Evolutionary conservation across 805 yeast species (phyloP), one percentile per base, ranked within the genome.

Genomic region (Monosporozyma yasuniensis): DNA sequence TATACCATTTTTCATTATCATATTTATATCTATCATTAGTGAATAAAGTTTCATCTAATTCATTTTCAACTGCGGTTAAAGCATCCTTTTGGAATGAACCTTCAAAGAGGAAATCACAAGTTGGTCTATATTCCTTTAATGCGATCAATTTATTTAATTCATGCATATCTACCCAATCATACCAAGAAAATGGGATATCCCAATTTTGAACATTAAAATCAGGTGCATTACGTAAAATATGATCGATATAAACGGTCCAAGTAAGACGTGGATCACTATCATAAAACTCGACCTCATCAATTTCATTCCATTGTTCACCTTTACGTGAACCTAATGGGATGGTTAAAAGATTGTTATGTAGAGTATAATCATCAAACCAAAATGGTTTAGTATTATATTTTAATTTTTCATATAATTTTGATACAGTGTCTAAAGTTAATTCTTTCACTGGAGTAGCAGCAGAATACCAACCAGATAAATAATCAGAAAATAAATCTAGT

Each of bases 261-360:
- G 82, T 73, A 50, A 81, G 67, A 41, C 85, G 61, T n/a, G 87
- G 86, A 54, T 82, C 87, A 54, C 69, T 73, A 22, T 65, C 63
- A 53, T 71, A 81, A 60, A 75, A 74, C 53, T 61, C 58, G 25
- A 58, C 44, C 1, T 62, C 59, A 18, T 60, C 63, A 9, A 63
- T 52, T 11, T 54, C 46, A 4, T 28, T 46, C 27, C 59, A 48
- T 34, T 39, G 42, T 38, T 44, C 30, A 4, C 61, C 63, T 25
- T 42, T 51, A 4, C 49, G 42, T 0, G 60, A 49, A 5, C 67
- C 67, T 16, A 44, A n/a, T 10, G 34, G 46, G 9, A 55, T 44
- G 25, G 58, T 60, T 25, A 62, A 47, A 9, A 63, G 54, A 47
- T 61, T 54, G 27, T 50, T 50, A 9, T 53, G 53, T 50, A 63